Base-by-base conservation (phyloP, 139 green algal genomes). In the Micractinium conductrix region DNA sequence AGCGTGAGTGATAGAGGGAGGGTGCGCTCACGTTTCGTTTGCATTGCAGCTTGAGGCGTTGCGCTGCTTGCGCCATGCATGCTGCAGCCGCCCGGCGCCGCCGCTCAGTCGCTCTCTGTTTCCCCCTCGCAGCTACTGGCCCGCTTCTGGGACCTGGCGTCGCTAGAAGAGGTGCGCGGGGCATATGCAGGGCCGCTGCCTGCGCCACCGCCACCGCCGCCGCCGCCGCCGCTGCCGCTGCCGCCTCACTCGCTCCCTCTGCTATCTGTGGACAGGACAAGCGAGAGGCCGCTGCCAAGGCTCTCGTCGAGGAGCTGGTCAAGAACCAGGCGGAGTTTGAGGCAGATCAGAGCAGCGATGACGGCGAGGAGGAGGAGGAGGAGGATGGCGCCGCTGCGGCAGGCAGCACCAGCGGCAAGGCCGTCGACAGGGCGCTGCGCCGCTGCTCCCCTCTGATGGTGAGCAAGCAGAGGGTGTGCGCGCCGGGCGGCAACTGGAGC, bases 61-160 rank as follows among this genome's bases (percentile, higher is more conserved):
- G 68, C 30, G n/a, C n/a, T n/a, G 9, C 37, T 48, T 6, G 68
- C 28, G 38, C n/a, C 48, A 79, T 79, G 72, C 44, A 63, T 40
- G 28, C 21, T 40, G 72, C 72, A 37, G 68, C 40, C 5, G 22
- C 28, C 43, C n/a, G 30, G 19, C 71, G 71, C 71, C n/a, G 40
- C 72, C 21, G 7, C 40, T 28, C 30, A 50, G 35, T 35, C 33
- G 26, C 26, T n/a, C 72, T 35, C 43, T 24, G 28, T 62, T 42
- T 42, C 72, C 14, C 45, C 30, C 53, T 38, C 55, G 73, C 84
- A 96, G 89, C 88, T 96, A 7, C 84, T 96, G 30, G 67, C 88
- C 22, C 84, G 85, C n/a, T 96, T 96, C 70, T 96, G 92, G 92
- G 88, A 96, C 40, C 74, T 96, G n/a, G 93, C 93, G 12, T 92